A percentile compares a stretch with the other conserved stretches of the same genome.
Conservation (phyloP, 169 alveolate genomes). For the Plasmodium ovale region DNA sequence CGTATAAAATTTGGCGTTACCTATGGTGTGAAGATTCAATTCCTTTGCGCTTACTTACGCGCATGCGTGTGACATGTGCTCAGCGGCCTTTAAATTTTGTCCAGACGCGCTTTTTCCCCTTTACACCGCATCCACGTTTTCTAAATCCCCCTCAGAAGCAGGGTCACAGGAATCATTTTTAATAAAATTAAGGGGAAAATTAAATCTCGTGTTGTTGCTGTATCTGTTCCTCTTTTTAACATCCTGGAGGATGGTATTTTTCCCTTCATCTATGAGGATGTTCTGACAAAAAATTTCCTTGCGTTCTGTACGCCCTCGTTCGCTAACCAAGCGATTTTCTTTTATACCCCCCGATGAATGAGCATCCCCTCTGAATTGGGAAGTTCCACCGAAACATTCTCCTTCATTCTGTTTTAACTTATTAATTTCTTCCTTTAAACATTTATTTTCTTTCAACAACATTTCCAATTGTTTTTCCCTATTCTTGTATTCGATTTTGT, state of each 20-base stretch:
- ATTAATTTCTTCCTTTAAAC: constrained; percentile 34
- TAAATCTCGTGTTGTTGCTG: constrained; percentile 44
- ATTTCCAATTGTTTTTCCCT: constrained; percentile 27
- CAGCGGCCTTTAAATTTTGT: too few species aligned
- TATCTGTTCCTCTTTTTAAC: constrained; percentile 17
- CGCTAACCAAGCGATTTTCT: too few species aligned
- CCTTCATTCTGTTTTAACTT: too few species aligned
- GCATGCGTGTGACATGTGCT: too few species aligned
- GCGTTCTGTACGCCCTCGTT: too few species aligned
- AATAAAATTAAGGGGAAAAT: constrained; percentile 43
- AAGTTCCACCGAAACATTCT: too few species aligned
- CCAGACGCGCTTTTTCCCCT: background rate
- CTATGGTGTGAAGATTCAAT: too few species aligned
- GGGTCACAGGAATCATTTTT: constrained; percentile 18
- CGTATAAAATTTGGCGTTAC: too few species aligned
- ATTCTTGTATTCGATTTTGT: background rate
- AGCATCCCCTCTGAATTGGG: too few species aligned
- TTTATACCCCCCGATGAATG: too few species aligned
- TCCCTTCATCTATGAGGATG: background rate
- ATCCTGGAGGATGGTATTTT: background rate
- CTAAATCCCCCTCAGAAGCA: background rate
- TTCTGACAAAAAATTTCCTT: too few species aligned
- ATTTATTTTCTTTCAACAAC: constrained; percentile 28
- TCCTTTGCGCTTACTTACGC: too few species aligned
- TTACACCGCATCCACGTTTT: background rate